Evolutionary conservation across 805 yeast species (phyloP).

Genomic region (Cyberlindnera veronae): DNA sequence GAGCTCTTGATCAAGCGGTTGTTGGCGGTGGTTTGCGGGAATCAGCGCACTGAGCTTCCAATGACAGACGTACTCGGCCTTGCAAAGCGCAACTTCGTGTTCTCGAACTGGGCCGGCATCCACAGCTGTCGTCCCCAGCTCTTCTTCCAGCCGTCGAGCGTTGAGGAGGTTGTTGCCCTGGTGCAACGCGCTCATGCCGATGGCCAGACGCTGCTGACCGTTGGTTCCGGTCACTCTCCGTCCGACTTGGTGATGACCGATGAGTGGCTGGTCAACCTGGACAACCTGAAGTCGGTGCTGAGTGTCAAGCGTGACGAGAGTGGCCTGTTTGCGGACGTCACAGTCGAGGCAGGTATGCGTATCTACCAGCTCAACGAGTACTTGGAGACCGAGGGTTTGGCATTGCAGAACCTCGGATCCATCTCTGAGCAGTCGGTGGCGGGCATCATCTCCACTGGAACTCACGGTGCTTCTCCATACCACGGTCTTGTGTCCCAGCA

Average conservation of each 20-base stretch:
- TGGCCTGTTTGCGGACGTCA: conserved; percentile 78
- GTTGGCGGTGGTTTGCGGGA: no score
- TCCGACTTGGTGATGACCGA: conserved; percentile 83
- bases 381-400: conserved; percentile 61
- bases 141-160: conserved; percentile 69
- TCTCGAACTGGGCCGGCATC: conserved; percentile 82
- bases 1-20: background rate
- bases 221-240: conserved; percentile 96
- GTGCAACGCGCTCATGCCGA: conserved; percentile 60
- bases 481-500: conserved; percentile 91
- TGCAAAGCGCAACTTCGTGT: conserved; percentile 33
- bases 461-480: conserved; percentile 92
- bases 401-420: conserved; percentile 89
- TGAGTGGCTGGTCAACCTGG: conserved; percentile 87
- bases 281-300: conserved; percentile 60
- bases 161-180: conserved; percentile 66
- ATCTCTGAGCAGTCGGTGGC: conserved; percentile 92
- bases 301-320: conserved; percentile 44
- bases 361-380: conserved; percentile 68
- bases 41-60: background rate
- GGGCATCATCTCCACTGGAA: conserved; percentile 95
- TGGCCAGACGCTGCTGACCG: conserved; percentile 69
- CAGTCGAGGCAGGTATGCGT: conserved; percentile 92
- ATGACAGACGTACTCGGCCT: conserved; percentile 23
- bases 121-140: conserved; percentile 72